phyloP scores from a whole-genome alignment of 768 basidiomycete genomes.

The Pisolithus tinctorius region DNA sequence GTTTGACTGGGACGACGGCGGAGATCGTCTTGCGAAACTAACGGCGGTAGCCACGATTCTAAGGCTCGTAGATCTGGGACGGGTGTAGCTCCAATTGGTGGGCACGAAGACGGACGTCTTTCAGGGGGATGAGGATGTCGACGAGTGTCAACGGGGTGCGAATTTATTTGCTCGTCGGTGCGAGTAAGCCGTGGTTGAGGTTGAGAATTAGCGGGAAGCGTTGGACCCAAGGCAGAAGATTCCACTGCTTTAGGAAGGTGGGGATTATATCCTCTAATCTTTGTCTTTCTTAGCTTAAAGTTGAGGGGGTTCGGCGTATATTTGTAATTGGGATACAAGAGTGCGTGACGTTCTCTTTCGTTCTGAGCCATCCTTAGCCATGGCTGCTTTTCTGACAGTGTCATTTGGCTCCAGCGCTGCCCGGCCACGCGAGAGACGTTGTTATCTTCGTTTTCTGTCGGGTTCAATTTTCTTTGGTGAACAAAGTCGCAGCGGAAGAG shows the following conservation, averaged over 20 bases:
- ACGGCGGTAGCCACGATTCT: slow-evolving; percentile 15
- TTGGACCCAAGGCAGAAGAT: slow-evolving; percentile 6
- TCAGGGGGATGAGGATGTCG: slow-evolving; percentile 19
- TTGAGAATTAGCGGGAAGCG: not conserved
- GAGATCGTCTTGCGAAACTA: slow-evolving; percentile 26
- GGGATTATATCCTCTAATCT: slow-evolving; percentile 15
- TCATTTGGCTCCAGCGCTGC: slow-evolving; percentile 57
- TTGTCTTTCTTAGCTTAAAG: slow-evolving; percentile 6
- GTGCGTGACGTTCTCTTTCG: slow-evolving; percentile 40
- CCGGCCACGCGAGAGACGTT: slow-evolving; percentile 66
- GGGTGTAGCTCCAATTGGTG: slow-evolving; percentile 31
- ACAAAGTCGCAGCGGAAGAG: slow-evolving; percentile 73
- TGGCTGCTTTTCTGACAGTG: slow-evolving; percentile 35
- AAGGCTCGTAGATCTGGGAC: slow-evolving; percentile 10
- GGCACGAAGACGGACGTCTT: slow-evolving; percentile 37
- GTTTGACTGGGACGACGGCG: slow-evolving; percentile 28
- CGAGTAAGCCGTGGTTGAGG: not conserved
- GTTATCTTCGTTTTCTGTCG: slow-evolving; percentile 56
- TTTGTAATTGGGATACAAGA: slow-evolving; percentile 38
- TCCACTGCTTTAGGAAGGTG: not conserved
- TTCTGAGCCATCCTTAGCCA: slow-evolving; percentile 45
- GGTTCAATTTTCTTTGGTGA: slow-evolving; percentile 50
- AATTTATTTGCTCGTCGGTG: not conserved
- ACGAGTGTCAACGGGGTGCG: slow-evolving; percentile 8
- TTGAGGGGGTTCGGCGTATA: slow-evolving; percentile 26